These are phyloP conservation scores for Fistulinella prunicolor DNA, from an alignment of 768 basidiomycete species.

Conservation along the genomic window DNA sequence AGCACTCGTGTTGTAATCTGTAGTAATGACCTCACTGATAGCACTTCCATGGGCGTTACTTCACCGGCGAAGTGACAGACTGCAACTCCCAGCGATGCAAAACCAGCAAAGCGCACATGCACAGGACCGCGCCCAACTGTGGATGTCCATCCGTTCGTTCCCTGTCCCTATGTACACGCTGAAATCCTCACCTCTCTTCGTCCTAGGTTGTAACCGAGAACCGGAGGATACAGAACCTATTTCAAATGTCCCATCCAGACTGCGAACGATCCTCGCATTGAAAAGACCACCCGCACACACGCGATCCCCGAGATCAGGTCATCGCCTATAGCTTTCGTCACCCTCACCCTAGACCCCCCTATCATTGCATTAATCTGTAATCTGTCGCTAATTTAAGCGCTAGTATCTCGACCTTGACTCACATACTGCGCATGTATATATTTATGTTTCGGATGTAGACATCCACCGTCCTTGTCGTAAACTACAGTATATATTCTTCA, in stretches of 20 bases:
- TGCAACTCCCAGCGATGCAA: slow-evolving; percentile 33
- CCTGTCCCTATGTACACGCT: slow-evolving; percentile 16
- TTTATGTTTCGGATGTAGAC: slow-evolving; percentile 8
- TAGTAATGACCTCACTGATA: slow-evolving; percentile 8
- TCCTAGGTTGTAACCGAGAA: slow-evolving; percentile 34
- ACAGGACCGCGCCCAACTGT: slow-evolving; percentile 35
- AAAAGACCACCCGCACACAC: neutral
- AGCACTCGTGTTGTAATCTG: neutral
- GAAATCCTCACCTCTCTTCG: neutral
- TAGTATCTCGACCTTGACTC: slow-evolving; percentile 5
- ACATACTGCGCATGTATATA: slow-evolving; percentile 17
- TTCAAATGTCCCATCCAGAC: slow-evolving; percentile 34
- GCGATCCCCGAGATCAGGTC: neutral
- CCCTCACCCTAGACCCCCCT: slow-evolving; percentile 13
- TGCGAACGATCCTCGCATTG: slow-evolving; percentile 24
- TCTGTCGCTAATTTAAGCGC: slow-evolving; percentile 17
- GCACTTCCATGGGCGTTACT: slow-evolving; percentile 40
- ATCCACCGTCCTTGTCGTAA: neutral
- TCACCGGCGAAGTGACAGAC: slow-evolving; percentile 31
- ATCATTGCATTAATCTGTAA: slow-evolving; percentile 2
- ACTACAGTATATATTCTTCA: neutral
- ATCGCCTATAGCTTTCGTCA: neutral
- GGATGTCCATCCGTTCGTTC: slow-evolving; percentile 28
- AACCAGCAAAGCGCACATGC: slow-evolving; percentile 34
- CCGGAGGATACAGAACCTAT: slow-evolving; percentile 36